phyloP scores from a whole-genome alignment of 768 basidiomycete species.

The Boletus patriciae region DNA sequence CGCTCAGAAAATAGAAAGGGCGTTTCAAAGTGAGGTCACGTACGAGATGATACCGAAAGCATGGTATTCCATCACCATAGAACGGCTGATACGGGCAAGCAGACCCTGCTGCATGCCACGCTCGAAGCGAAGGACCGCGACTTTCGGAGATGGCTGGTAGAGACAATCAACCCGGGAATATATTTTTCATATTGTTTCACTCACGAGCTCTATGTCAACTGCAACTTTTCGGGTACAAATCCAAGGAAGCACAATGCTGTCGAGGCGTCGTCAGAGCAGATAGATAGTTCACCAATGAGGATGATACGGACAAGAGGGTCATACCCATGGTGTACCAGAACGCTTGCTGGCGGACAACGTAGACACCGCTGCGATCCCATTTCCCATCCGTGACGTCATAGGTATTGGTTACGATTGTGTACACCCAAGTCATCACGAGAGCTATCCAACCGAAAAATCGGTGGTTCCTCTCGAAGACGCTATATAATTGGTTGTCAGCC shows the following conservation, averaged over 20 bases:
- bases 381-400: conserved; percentile 54
- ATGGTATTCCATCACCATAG: conserved; percentile 77
- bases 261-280: conserved; percentile 2
- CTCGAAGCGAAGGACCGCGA: conserved; percentile 74
- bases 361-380: conserved; percentile 57
- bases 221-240: conserved; percentile 69
- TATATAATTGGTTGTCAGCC: conserved; percentile 25
- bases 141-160: conserved; percentile 71
- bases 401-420: conserved; percentile 64
- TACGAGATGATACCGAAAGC: conserved; percentile 80
- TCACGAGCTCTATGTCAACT: conserved; percentile 73
- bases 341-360: conserved; percentile 65
- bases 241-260: conserved; percentile 73
- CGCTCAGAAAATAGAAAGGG: conserved; percentile 10
- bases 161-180: conserved; percentile 1
- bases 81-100: conserved; percentile 70
- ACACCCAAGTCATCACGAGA: conserved; percentile 59
- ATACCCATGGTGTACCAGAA: conserved; percentile 77
- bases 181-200: conserved; percentile 23
- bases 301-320: conserved; percentile 61
- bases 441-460: conserved; percentile 76
- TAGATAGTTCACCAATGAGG: not conserved
- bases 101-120: conserved; percentile 86
- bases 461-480: conserved; percentile 78
- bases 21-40: conserved; percentile 20